Evolutionary conservation across 257 asterid genomes (phyloP).

Genomic region (Ehretia macrophylla): DNA sequence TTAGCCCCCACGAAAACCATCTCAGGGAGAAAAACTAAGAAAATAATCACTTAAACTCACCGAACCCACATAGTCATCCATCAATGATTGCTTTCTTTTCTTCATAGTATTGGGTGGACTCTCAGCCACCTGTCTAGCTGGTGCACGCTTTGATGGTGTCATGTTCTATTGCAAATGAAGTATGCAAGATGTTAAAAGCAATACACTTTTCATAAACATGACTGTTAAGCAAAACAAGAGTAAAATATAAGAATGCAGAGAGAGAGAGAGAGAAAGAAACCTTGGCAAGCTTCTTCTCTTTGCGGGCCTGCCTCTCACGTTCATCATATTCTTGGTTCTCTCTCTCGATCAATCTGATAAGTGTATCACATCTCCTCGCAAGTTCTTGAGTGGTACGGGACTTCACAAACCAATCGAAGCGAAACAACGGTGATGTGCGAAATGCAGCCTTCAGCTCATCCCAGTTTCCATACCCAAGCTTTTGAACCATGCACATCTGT

Average conservation of each 20-base stretch:
- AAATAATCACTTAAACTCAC: constrained; percentile 23
- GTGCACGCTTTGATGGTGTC: constrained; percentile 76
- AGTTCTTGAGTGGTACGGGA: constrained; percentile 97
- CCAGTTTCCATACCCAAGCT: constrained; percentile 99
- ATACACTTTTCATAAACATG: not conserved
- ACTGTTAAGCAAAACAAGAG: not conserved
- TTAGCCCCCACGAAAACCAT: not conserved
- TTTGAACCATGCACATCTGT: constrained; percentile 97
- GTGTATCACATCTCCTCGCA: constrained; percentile 98
- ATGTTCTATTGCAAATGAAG: constrained; percentile 28
- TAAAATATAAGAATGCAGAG: not conserved
- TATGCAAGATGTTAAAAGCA: not conserved
- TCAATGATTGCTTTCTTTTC: constrained; percentile 64
- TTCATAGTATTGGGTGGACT: constrained; percentile 63
- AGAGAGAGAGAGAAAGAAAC: constrained; percentile 22
- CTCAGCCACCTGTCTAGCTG: constrained; percentile 68
- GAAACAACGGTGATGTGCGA: constrained; percentile 90
- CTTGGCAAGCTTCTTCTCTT: constrained; percentile 92
- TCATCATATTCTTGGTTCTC: constrained; percentile 97
- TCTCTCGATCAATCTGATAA: constrained; percentile 81
- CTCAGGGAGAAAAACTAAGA: too few species aligned
- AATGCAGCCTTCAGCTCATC: constrained; percentile 97
- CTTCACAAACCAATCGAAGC: constrained; percentile 98
- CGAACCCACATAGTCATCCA: constrained; percentile 80
- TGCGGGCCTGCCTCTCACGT: constrained; percentile 96